Conservation (phyloP, 2,329 filamentous ascomycete genomes). For the Pyrenophora graminea region DNA sequence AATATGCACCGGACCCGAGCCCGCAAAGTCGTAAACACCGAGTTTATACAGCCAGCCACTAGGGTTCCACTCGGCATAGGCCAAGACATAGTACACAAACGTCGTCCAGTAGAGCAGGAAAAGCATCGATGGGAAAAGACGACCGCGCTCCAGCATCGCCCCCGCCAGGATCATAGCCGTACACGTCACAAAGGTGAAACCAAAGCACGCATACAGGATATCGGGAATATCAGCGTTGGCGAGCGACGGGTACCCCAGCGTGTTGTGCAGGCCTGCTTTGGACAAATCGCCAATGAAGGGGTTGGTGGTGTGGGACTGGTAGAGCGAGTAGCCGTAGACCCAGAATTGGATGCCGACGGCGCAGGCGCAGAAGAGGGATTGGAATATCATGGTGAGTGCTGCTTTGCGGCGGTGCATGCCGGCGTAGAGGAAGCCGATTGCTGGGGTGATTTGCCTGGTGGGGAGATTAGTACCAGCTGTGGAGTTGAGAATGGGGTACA, state of each 20-base stretch:
- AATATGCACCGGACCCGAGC: slow-evolving; percentile 76
- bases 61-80: slow-evolving; percentile 78
- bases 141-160: slow-evolving; percentile 41
- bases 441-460: slow-evolving; percentile 40
- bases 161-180: slow-evolving; percentile 43
- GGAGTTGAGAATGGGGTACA: background rate
- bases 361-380: slow-evolving; percentile 54
- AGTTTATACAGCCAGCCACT: slow-evolving; percentile 73
- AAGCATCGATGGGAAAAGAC: slow-evolving; percentile 37
- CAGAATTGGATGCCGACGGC: slow-evolving; percentile 55
- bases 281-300: slow-evolving; percentile 39
- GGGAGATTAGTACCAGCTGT: slow-evolving; percentile 2
- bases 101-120: slow-evolving; percentile 44
- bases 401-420: slow-evolving; percentile 41
- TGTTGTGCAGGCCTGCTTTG: slow-evolving; percentile 38
- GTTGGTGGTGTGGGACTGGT: slow-evolving; percentile 41
- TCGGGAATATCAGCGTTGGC: slow-evolving; percentile 41
- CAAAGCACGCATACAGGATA: slow-evolving; percentile 41
- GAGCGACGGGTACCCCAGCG: slow-evolving; percentile 36
- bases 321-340: slow-evolving; percentile 54
- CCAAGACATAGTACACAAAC: slow-evolving; percentile 54
- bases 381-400: slow-evolving; percentile 53
- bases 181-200: slow-evolving; percentile 42
- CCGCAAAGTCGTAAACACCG: slow-evolving; percentile 74
- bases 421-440: slow-evolving; percentile 42